Evolutionary conservation across 2,329 filamentous ascomycete genomes (phyloP), one percentile per base, ranked within the genome.

Genomic region (Westerdykella aurantiaca): DNA sequence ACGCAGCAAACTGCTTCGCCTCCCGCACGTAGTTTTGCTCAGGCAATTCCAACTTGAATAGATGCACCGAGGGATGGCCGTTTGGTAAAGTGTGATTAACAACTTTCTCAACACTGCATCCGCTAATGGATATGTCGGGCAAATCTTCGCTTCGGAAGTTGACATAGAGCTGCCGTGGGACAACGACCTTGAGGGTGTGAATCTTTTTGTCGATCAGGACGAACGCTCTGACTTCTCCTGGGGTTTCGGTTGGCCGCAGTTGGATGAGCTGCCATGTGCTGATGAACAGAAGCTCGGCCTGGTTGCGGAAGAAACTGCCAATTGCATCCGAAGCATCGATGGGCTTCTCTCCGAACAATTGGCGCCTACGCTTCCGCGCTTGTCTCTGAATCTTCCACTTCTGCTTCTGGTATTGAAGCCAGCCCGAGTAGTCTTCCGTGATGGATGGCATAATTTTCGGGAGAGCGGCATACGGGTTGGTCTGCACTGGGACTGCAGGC

Each of bases 371-470:
- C 47, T 84, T 77, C 17, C 93, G 82, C 29, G 91, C 89, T 64
- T 95, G 86, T 61, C 89, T 95, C 64, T 99, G 93, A 31, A 97
- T 85, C 72, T 91, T 96, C 93, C 93, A 99, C 69, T 98, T 98
- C 71, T 90, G 82, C 69, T 99, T 99, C 64, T 98, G 93, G 60
- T 97, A 97, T 60, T 85, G 78, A 42, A 99, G 67, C 74, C 95
- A 98, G 0, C 81, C 88, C 14, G 81, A 73, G 55, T 99, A 99
- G 66, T 98, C 85, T 39, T 93, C 82, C 0, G 82, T 86, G 16
- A 93, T 86, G 18, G 79, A 80, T 1, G 93, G 91, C 85, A 95
- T 94, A 34, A 80, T 77, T 48, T 85, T 80, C 0, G 93, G 93
- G 12, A 98, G 75, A 18, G 80, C 80, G 22, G 88, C 83, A 66